A percentile compares a stretch with the other conserved stretches of the same genome.
Evolutionary conservation across 805 yeast genomes (phyloP).

Genomic region (Yamadazyma sp.): DNA sequence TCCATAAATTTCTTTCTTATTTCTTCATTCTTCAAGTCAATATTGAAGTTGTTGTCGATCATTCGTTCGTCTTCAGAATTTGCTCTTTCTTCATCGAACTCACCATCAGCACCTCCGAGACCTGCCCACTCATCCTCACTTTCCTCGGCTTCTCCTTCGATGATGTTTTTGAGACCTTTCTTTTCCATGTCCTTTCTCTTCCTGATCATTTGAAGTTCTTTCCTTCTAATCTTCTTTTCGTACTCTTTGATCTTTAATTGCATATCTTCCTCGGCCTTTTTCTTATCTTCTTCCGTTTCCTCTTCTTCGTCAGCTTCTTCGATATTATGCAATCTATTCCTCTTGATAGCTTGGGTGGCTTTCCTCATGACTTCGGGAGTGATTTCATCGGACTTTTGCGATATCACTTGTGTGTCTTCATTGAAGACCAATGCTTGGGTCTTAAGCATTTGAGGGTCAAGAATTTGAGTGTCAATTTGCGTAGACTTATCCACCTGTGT

Average conservation of each 20-base stretch:
- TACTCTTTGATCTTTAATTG: conserved; percentile 30
- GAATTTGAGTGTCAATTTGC: not conserved
- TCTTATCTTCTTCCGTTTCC: conserved; percentile 25
- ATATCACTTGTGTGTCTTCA: conserved; percentile 11
- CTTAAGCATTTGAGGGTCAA: not conserved
- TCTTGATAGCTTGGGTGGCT: conserved; percentile 24
- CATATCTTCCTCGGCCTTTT: conserved; percentile 25
- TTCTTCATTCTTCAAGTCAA: conserved; percentile 57
- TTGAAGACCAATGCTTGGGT: not conserved
- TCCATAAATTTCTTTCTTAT: conserved; percentile 57
- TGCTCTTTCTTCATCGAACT: conserved; percentile 48
- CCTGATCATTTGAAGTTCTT: conserved; percentile 33
- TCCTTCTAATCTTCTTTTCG: conserved; percentile 38
- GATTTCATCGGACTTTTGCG: conserved; percentile 28
- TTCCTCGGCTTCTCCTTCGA: conserved; percentile 85
- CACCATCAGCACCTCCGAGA: conserved; percentile 71
- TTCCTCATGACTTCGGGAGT: conserved; percentile 23
- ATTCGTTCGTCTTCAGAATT: conserved; percentile 76
- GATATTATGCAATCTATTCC: conserved; percentile 13
- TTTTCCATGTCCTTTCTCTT: conserved; percentile 54
- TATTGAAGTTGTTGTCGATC: conserved; percentile 68
- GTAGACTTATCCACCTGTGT: conserved; percentile 3
- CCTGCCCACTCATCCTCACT: conserved; percentile 90
- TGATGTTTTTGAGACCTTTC: conserved; percentile 55
- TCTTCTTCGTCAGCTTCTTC: conserved; percentile 16